Evolutionary conservation across 192 early-diverging fungal species (phyloP).

Genomic region (Pilobolus umbonatus): DNA sequence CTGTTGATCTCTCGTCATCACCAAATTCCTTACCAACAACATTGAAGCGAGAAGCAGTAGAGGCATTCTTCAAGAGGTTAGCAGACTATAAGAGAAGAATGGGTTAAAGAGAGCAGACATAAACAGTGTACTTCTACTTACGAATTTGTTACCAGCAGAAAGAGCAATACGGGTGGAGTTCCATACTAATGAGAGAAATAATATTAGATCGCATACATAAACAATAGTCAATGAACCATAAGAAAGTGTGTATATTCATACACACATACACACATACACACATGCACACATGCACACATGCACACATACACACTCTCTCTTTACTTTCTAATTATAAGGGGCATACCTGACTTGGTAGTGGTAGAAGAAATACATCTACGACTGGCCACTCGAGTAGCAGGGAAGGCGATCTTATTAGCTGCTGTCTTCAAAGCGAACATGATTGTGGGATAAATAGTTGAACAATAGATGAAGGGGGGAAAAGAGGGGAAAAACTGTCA

Average conservation of each 20-base stretch:
- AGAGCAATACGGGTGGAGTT: conserved; percentile 25
- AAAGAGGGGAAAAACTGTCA: conserved; percentile 1
- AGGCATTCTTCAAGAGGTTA: conserved; percentile 27
- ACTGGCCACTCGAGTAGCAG: conserved; percentile 32
- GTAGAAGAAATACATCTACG: conserved; percentile 26
- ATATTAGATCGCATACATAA: too few relatives aligned
- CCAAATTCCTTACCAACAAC: conserved; percentile 20
- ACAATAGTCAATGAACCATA: too few relatives aligned
- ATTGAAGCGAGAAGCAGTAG: conserved; percentile 29
- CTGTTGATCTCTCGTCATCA: too few relatives aligned
- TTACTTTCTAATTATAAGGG: neutral
- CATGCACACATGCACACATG: neutral
- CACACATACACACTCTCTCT: neutral
- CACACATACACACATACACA: neutral
- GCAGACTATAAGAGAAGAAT: conserved; percentile 12
- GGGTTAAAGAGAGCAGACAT: neutral
- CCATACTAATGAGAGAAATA: conserved; percentile 10
- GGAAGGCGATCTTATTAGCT: conserved; percentile 27
- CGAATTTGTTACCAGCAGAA: conserved; percentile 29
- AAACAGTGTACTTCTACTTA: neutral
- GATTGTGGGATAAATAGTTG: neutral
- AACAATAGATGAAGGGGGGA: neutral
- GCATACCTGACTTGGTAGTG: conserved; percentile 28
- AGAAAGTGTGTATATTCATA: neutral
- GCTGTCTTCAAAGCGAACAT: conserved; percentile 40